A percentile compares a stretch with the other conserved stretches of the same genome.
Evolutionary conservation across 208 protist species (phyloP).

Genomic region (Leishmania mexicana): DNA sequence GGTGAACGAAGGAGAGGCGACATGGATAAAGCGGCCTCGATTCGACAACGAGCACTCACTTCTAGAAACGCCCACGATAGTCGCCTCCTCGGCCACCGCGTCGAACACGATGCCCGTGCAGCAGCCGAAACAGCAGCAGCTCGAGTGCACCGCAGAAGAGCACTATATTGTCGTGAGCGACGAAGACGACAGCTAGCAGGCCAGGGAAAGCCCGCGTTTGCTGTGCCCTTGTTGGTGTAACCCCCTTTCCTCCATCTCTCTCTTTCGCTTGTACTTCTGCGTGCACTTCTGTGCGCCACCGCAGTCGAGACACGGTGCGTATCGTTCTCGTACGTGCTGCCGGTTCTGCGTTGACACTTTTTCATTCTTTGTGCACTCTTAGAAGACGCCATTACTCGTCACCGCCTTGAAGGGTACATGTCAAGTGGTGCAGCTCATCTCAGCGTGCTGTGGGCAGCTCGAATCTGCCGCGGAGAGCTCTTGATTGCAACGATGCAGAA

Average conservation of each 20-base stretch:
- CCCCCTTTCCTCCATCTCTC: not conserved
- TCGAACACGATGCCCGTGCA: not conserved
- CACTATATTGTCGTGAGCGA: constrained; percentile 20
- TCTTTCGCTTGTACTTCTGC: not conserved
- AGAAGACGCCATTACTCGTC: not conserved
- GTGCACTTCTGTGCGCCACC: not conserved
- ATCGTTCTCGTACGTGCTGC: not conserved
- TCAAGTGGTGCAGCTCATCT: not conserved
- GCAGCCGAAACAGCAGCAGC: not conserved
- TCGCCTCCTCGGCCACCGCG: not conserved
- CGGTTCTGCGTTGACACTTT: too few species aligned
- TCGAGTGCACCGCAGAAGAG: not conserved
- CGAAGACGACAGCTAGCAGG: constrained; percentile 5
- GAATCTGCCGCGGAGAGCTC: not conserved
- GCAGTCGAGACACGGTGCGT: not conserved
- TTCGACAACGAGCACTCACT: not conserved
- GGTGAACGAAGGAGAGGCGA: not conserved
- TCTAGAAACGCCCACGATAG: not conserved
- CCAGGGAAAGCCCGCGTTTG: not conserved
- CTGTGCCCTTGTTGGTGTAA: not conserved
- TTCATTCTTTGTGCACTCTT: not conserved
- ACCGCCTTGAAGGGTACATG: not conserved
- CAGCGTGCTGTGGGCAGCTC: not conserved
- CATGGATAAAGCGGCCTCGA: not conserved
- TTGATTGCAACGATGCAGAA: not conserved